Evolutionary conservation across 2,329 filamentous ascomycete genomes (phyloP), one percentile per base, ranked within the genome.

Genomic region (Clarireedia sp.): DNA sequence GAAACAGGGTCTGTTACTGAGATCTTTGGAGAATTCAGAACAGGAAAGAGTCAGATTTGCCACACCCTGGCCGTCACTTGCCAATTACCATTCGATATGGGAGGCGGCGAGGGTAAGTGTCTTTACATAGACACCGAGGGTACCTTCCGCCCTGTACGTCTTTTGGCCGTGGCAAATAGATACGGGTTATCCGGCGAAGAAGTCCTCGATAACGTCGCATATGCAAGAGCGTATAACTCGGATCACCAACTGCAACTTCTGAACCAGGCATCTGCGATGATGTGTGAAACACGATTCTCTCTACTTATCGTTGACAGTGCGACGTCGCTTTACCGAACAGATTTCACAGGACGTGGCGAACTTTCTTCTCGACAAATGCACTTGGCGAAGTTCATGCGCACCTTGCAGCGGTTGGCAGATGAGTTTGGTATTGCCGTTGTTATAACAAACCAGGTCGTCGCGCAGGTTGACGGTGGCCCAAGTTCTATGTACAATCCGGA

Each of bases 401-500:
- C 83, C 2, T 76, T 95, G 23, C 89, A 94, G 72, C 78, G 89
- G 10, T 78, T 94, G 23, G 84, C 84, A 3, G 84, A 87, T 63
- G 84, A 87, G 71, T 99, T 99, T 69, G 94, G 94, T 57, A 96
- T 99, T 64, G 94, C 94, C 0, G 94, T 99, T 7, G 90, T 99
- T 64, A 99, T 99, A 67, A 97, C 94, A 44, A 99, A 99, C 69
- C 94, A 99, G 71, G 94, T 99, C 29, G 95, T 99, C 41, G 94
- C 94, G 9, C 95, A 99, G 71, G 94, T 99, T 8, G 94, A 99
- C 68, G 94, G 94, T 60, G 94, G 94, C 3, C 91, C 92, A 29
- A 92, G 87, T 67, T 85, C 92, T 59, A 99, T 99, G 94, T 99
- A 96, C 77, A 99, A 99, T 64, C 94, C 95, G 0, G 95, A 99